Conservation (phyloP, 805 yeast genomes). For the Cyberlindnera petersonii region DNA sequence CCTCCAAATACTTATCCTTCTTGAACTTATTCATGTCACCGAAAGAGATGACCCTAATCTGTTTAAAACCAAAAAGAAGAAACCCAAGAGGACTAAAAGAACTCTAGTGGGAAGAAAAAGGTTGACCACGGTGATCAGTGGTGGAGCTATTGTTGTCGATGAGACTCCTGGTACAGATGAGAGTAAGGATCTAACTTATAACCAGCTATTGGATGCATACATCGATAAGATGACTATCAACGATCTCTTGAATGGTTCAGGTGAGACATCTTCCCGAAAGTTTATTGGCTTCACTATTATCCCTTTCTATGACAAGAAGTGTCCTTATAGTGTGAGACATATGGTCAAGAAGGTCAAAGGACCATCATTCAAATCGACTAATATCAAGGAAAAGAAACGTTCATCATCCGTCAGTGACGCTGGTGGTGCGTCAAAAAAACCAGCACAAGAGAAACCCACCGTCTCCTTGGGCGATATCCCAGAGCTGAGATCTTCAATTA, state of each 20-base stretch:
- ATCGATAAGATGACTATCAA: constrained; percentile 52
- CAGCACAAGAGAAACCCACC: constrained; percentile 19
- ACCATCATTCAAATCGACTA: constrained; percentile 16
- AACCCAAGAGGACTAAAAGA: constrained; percentile 14
- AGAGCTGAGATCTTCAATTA: constrained; percentile 18
- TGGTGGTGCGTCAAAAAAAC: constrained; percentile 10
- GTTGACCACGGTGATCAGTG: constrained; percentile 35
- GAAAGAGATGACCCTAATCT: constrained; percentile 35
- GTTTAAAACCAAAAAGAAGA: constrained; percentile 23
- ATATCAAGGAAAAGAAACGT: constrained; percentile 7
- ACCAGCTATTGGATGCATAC: constrained; percentile 38
- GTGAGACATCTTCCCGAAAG: constrained; percentile 28
- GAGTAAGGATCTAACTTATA: constrained; percentile 19
- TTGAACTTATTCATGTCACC: constrained; percentile 41
- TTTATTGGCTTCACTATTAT: constrained; percentile 49
- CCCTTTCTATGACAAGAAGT: constrained; percentile 47
- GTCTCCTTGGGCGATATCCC: constrained; percentile 21
- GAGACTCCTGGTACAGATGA: not conserved
- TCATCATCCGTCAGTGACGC: constrained; percentile 1
- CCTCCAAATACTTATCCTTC: constrained; percentile 44
- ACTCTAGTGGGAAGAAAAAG: constrained; percentile 31
- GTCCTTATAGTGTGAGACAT: constrained; percentile 44
- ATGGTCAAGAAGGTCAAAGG: constrained; percentile 47
- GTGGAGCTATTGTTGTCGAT: constrained; percentile 34
- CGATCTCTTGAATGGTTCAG: constrained; percentile 38